A percentile compares a stretch with the other conserved stretches of the same genome.
Conservation (phyloP, 2,329 filamentous ascomycete species). For the Ophidiomyces ophidiicola region DNA sequence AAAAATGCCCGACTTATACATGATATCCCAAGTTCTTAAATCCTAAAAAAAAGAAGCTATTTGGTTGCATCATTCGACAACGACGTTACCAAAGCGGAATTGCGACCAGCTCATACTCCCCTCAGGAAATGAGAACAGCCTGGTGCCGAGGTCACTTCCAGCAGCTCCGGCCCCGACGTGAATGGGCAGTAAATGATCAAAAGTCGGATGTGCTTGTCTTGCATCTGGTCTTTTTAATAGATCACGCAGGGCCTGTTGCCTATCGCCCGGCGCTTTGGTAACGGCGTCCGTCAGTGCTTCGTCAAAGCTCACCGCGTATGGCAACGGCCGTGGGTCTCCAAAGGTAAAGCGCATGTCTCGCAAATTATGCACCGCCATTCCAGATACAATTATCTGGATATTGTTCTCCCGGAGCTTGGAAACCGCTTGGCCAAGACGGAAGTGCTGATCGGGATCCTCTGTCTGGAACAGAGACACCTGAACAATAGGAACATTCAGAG, state of each 20-base stretch:
- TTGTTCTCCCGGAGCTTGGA: constrained; percentile 53
- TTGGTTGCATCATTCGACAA: constrained; percentile 10
- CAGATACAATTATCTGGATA: constrained; percentile 56
- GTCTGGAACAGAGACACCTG: constrained; percentile 58
- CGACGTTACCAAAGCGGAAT: constrained; percentile 38
- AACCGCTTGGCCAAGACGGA: constrained; percentile 54
- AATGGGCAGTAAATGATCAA: constrained; percentile 52
- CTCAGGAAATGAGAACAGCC: constrained; percentile 40
- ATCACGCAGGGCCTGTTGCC: constrained; percentile 34
- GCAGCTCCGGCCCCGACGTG: constrained; percentile 47
- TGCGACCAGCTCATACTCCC: constrained; percentile 45
- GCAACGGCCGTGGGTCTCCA: constrained; percentile 37
- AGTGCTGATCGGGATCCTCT: constrained; percentile 55
- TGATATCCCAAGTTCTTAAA: constrained; percentile 15
- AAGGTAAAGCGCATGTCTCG: constrained; percentile 41
- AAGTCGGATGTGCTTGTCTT: constrained; percentile 49
- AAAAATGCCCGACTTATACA: neutral
- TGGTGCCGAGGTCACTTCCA: constrained; percentile 36
- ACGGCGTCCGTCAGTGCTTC: constrained; percentile 55
- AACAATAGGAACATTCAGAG: constrained; percentile 54
- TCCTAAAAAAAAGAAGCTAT: neutral
- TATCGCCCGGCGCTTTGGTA: constrained; percentile 33
- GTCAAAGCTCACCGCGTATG: constrained; percentile 53
- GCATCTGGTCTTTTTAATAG: constrained; percentile 43
- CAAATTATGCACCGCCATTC: constrained; percentile 64